Base-by-base conservation (phyloP, 768 basidiomycete genomes). In the Tephrocybe sp. region DNA sequence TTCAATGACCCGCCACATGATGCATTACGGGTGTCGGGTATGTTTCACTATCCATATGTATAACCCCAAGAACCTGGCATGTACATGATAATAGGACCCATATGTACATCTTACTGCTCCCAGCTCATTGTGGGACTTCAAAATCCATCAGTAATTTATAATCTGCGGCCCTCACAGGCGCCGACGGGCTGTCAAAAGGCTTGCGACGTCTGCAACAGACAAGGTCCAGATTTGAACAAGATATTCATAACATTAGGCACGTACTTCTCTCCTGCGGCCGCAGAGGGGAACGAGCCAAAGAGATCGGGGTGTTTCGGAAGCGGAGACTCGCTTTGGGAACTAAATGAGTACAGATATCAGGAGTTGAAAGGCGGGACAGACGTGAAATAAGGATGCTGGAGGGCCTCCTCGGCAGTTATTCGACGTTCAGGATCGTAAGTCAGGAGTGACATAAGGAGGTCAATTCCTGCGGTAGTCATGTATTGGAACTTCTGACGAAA, bases 261-360 rank as follows among this genome's bases (percentile, higher is more conserved):
- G 46, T 58, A 93, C 92, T 87, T 92, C 73, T 99, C 97, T 30
- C 97, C 97, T 15, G 95, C 96, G 19, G 97, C 97, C 21, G 89
- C 83, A 30, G 92, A 95, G 25, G 97, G 97, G 68, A 98, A 99
- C 2, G 92, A 95, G 1, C 89, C 82, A 69, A 99, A 98, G 51
- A 98, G 72, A 62, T 96, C 93, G 13, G 93, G 91, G 65, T 98
- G 95, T 64, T 99, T 98, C 0, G 97, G 97, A 30, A 91, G 70
- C 0, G 97, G 97, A 0, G 92, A 87, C 69, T 98, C 97, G 4
- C 93, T 97, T 5, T 28, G 18, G 25, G 11, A 28, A 1, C 3
- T 12, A 37, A 50, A 40, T 47, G 25, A 51, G 24, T n/a, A 43
- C 30, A 31, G 15, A 44, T 7, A 22, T 21, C 7, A 26, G 24